Percentiles rank a stretch among this genome's conserved stretches.
phyloP scores from a whole-genome alignment of 495 filamentous ascomycete species.

The Penicillium paxilli region DNA sequence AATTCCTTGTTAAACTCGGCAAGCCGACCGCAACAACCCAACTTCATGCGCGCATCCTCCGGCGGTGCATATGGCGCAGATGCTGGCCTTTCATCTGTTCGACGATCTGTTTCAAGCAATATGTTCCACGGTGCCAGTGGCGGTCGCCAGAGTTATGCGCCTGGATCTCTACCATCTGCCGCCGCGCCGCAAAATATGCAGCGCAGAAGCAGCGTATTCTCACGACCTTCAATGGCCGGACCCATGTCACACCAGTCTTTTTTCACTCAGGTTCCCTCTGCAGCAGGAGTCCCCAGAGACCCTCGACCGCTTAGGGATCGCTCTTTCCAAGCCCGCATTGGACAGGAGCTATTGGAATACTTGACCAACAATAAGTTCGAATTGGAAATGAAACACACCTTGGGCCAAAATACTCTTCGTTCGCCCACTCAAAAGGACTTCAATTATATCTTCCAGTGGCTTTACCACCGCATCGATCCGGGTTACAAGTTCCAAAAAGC shows the following conservation, averaged over 20 bases:
- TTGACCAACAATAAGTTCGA: slow-evolving; percentile 90
- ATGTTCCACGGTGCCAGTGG: slow-evolving; percentile 61
- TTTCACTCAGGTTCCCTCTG: slow-evolving; percentile 79
- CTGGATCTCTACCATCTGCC: slow-evolving; percentile 54
- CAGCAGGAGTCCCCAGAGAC: slow-evolving; percentile 78
- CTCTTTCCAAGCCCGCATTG: slow-evolving; percentile 76
- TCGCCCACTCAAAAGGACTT: slow-evolving; percentile 99
- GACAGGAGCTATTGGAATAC: slow-evolving; percentile 88
- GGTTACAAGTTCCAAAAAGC: slow-evolving; percentile 86
- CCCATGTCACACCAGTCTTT: slow-evolving; percentile 78
- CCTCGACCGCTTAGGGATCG: slow-evolving; percentile 86
- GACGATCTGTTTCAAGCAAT: slow-evolving; percentile 76
- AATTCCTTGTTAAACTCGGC: slow-evolving; percentile 86
- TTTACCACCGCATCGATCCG: slow-evolving; percentile 93
- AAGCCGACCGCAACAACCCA: slow-evolving; percentile 79
- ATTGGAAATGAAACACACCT: slow-evolving; percentile 90
- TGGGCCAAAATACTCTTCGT: slow-evolving; percentile 82
- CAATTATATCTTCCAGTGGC: slow-evolving; percentile 93
- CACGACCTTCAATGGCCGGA: slow-evolving; percentile 61
- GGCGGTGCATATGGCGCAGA: slow-evolving; percentile 70
- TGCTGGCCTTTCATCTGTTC: slow-evolving; percentile 78
- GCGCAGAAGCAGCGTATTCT: slow-evolving; percentile 85
- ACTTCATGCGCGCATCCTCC: slow-evolving; percentile 81
- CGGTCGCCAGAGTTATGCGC: slow-evolving; percentile 71
- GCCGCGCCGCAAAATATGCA: slow-evolving; percentile 48